A percentile compares a stretch with the other conserved stretches of the same genome.
Evolutionary conservation across 2,329 filamentous ascomycete genomes (phyloP).

Genomic region (Alternaria postmessia): DNA sequence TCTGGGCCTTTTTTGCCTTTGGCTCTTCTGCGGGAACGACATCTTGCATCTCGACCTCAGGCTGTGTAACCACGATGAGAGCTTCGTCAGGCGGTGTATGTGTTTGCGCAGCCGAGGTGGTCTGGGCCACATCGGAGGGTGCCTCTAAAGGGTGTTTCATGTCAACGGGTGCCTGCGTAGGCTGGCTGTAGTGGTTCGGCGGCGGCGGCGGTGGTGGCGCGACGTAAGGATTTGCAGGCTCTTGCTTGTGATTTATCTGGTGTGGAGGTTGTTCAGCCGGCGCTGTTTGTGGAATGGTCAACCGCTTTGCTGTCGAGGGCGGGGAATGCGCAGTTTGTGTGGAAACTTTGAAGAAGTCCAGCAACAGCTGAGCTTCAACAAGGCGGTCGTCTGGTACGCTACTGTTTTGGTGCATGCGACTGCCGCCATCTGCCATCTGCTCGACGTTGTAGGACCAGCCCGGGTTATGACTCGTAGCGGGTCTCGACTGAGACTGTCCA

Average conservation of each 20-base stretch:
- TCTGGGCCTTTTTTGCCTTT: conserved; percentile 50
- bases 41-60: conserved; percentile 21
- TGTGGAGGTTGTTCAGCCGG: conserved; percentile 15
- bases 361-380: conserved; percentile 57
- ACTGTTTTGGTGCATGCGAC: conserved; percentile 42
- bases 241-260: conserved; percentile 16
- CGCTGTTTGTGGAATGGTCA: conserved; percentile 36
- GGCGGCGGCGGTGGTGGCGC: conserved; percentile 11
- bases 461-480: conserved; percentile 58
- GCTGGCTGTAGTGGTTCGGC: conserved; percentile 16
- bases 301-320: conserved; percentile 39
- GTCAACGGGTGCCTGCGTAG: conserved; percentile 24
- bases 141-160: conserved; percentile 24
- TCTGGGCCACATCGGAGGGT: conserved; percentile 10
- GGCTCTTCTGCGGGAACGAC: conserved; percentile 29
- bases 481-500: conserved; percentile 49
- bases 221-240: conserved; percentile 20
- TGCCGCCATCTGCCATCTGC: conserved; percentile 47
- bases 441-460: conserved; percentile 52
- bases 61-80: conserved; percentile 17
- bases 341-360: conserved; percentile 52
- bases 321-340: conserved; percentile 39
- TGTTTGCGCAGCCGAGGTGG: conserved; percentile 43
- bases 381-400: conserved; percentile 47
- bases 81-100: conserved; percentile 53